Base-by-base conservation (phyloP, 345 rosid genomes). In the Alliaria petiolata region DNA sequence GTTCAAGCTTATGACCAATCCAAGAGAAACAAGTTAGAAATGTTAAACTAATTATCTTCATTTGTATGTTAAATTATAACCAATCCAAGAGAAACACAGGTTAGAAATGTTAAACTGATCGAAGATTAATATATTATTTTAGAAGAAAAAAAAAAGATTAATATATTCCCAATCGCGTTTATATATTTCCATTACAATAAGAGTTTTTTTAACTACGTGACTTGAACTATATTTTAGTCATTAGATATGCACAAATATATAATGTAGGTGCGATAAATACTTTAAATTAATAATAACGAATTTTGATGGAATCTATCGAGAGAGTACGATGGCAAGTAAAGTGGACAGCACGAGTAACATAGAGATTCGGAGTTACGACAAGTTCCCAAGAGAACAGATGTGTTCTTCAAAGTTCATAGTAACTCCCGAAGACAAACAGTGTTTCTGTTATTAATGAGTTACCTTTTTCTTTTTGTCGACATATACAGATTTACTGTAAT, bases 321-420 rank as follows among this genome's bases (percentile, higher is more conserved):
- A n/a, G n/a, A 34, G 15, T 34, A 46, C 9, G 34, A 49, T 4
- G 17, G 20, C 19, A 49, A 5, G 1, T 51, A 40, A 62, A 71
- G 34, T 42, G 46, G 25, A 53, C 39, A 62, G 43, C 64, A 63
- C 69, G 63, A 62, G 57, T 72, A 7, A 34, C 70, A 72, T 63
- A 63, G 70, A 72, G 64, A 63, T 72, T 63, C 64, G 76, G 63
- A 72, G 42, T 28, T 22, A 44, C 12, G 56, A 17, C 56, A 44
- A 54, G 64, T 72, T 72, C 76, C 76, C 67, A 74, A 66, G 72
- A 67, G 26, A 65, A 56, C 53, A 26, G 10, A 22, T 74, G 67
- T 74, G 34, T 47, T 57, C 44, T 65, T 39, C 67, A 26, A 65
- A 44, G 46, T 22, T 15, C 46, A 40, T 54, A 28, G 72, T 28